Evolutionary conservation across 2,329 filamentous ascomycete species (phyloP).

Genomic region (Colletotrichum sojae): DNA sequence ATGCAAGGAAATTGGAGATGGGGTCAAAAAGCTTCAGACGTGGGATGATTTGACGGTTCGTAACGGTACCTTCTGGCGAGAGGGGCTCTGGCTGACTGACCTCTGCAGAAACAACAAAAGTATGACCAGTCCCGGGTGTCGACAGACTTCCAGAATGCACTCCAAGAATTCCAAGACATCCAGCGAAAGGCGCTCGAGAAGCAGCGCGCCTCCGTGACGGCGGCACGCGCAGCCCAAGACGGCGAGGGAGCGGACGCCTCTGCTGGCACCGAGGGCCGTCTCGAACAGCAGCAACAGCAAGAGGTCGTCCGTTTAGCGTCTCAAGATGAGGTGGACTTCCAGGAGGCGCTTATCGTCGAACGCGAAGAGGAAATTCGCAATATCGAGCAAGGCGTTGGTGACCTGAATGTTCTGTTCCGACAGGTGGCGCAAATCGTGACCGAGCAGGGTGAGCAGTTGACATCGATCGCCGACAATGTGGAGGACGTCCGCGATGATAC

Average conservation of each 20-base stretch:
- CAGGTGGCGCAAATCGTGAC: conserved; percentile 98
- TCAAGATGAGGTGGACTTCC: conserved; percentile 97
- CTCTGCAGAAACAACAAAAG: conserved; percentile 85
- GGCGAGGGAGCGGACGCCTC: conserved; percentile 49
- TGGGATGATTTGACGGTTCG: conserved; percentile 88
- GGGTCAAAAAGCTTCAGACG: conserved; percentile 89
- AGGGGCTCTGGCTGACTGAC: background rate
- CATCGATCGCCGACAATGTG: conserved; percentile 91
- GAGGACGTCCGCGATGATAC: conserved; percentile 87
- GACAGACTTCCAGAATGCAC: conserved; percentile 89
- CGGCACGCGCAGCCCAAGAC: conserved; percentile 85
- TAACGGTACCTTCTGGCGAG: conserved; percentile 26
- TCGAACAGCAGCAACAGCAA: conserved; percentile 70
- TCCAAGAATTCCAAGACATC: conserved; percentile 93
- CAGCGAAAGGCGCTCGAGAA: conserved; percentile 93
- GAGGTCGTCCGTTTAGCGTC: conserved; percentile 86
- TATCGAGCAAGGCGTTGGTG: conserved; percentile 95
- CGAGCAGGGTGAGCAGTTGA: conserved; percentile 91
- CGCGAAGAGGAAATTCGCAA: conserved; percentile 97
- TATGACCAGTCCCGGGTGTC: conserved; percentile 97
- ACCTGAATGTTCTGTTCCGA: conserved; percentile 95
- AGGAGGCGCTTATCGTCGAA: conserved; percentile 95
- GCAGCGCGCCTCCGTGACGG: conserved; percentile 87
- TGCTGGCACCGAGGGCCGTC: conserved; percentile 49
- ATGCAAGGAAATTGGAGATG: conserved; percentile 94